phyloP scores from a whole-genome alignment of 2,329 filamentous ascomycete genomes.

The Cladosporium sphaerospermum region DNA sequence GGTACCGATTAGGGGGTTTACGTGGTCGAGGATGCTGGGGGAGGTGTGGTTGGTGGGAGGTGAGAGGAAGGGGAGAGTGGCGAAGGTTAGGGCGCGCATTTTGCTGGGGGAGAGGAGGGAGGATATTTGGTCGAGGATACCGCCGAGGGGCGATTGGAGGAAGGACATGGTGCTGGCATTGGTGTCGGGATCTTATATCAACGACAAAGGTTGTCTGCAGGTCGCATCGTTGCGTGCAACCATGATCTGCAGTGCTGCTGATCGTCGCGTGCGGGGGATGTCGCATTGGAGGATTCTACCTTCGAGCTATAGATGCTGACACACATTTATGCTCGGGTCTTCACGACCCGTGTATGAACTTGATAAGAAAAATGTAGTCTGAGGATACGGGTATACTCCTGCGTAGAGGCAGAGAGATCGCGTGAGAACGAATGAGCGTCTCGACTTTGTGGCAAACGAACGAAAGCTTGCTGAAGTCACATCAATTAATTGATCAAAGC shows the following conservation, averaged over 20 bases:
- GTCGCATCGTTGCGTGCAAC: neutral
- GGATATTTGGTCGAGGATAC: neutral
- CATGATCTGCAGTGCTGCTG: slow-evolving; percentile 1
- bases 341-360: no score
- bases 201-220: no score
- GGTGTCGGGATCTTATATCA: neutral
- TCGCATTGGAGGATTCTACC: neutral
- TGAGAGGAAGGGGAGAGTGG: neutral
- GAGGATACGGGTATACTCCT: no score
- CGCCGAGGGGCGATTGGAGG: neutral
- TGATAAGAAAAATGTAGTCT: no score
- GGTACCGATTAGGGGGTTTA: slow-evolving; percentile 30
- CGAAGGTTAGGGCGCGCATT: slow-evolving; percentile 3
- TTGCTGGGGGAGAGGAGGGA: neutral
- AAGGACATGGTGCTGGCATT: slow-evolving; percentile 1
- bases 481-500: no score
- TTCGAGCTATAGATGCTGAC: neutral
- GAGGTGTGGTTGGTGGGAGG: slow-evolving; percentile 19
- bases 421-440: no score
- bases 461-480: no score
- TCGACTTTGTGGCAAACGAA: no score
- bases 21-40: slow-evolving; percentile 24
- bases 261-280: slow-evolving; percentile 4
- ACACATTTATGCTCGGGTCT: no score
- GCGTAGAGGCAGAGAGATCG: no score